phyloP scores from a whole-genome alignment of 768 basidiomycete species.

The Melanogaster broomeanus region DNA sequence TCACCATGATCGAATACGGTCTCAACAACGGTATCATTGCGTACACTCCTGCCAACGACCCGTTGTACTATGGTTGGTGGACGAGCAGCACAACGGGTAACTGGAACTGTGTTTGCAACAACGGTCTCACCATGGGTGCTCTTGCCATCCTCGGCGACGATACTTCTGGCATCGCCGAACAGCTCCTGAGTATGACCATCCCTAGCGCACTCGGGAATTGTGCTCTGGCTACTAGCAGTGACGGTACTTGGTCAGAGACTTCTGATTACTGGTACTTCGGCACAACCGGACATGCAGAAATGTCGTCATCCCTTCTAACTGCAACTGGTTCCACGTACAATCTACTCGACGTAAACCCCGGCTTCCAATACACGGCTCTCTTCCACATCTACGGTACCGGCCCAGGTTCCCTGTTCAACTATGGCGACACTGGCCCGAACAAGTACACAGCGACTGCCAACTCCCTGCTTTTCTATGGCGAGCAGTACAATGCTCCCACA shows the following conservation, averaged over 20 bases:
- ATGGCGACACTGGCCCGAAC: slow-evolving; percentile 72
- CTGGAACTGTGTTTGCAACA: slow-evolving; percentile 98
- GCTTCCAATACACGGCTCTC: slow-evolving; percentile 68
- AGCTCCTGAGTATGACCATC: slow-evolving; percentile 68
- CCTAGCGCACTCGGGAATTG: slow-evolving; percentile 80
- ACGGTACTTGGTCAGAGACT: slow-evolving; percentile 94
- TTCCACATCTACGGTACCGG: slow-evolving; percentile 92
- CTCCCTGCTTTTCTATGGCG: slow-evolving; percentile 75
- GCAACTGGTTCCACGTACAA: slow-evolving; percentile 86
- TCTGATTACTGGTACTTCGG: slow-evolving; percentile 97
- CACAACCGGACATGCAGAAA: slow-evolving; percentile 87
- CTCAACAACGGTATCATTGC: slow-evolving; percentile 64
- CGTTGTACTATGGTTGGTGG: slow-evolving; percentile 74
- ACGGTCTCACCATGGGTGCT: slow-evolving; percentile 84
- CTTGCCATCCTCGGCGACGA: slow-evolving; percentile 90
- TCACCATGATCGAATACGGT: slow-evolving; percentile 76
- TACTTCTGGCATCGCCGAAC: slow-evolving; percentile 65
- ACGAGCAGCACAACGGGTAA: slow-evolving; percentile 71
- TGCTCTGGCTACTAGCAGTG: slow-evolving; percentile 55
- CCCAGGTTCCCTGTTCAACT: slow-evolving; percentile 81
- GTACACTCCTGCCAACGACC: slow-evolving; percentile 42
- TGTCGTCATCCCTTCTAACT: slow-evolving; percentile 77
- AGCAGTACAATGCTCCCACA: slow-evolving; percentile 64
- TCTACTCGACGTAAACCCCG: slow-evolving; percentile 69
- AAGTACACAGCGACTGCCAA: slow-evolving; percentile 96